Evolutionary conservation across 2,329 filamentous ascomycete species (phyloP), one percentile per base, ranked within the genome.

Genomic region (Diaporthe eres): DNA sequence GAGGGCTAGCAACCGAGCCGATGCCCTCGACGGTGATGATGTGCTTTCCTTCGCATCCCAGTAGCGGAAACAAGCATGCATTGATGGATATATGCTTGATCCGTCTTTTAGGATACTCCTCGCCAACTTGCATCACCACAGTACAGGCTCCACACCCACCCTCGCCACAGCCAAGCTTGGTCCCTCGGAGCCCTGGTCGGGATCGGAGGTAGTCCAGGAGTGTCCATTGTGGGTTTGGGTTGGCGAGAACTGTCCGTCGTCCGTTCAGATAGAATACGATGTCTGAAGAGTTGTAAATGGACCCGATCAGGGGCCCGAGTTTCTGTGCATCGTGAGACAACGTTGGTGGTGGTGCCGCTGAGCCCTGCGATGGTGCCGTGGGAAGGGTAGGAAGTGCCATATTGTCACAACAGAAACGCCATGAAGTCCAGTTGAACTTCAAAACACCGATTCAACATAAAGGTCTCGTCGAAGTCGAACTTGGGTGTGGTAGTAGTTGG

Each of bases 21-120:
- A 99, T 98, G 7, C 97, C 96, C 85, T 99, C 96, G 51, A 99
- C 93, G 3, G 97, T 99, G 82, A 99, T 96, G 81, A 98, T 95
- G 89, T 99, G 96, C 83, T 99, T 99, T 60, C 96, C 97, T 83
- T 98, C 97, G 57, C 98, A 91, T 81, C 95, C 98, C 79, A 95
- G 94, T 60, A 99, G 89, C 10, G 97, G 97, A 13, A 96, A 96
- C 71, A 99, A 88, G 83, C 97, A 99, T 49, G 97, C 97, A 83
- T 99, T 99, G 76, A 98, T 95, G 71, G 95, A 97, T 75, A 96
- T 96, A 87, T 99, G 96, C 82, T 98, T 98, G 80, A 98, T 94
- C 82, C 94, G 91, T 81, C 94, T 94, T 6, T 95, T 98, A 3
- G 55, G 42, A 95, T 97, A 2, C 95, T 95, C 81, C 98, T 98